These are phyloP conservation scores for Mortierella antarctica DNA, from an alignment of 192 early-diverging fungal species.

Conservation along the genomic window DNA sequence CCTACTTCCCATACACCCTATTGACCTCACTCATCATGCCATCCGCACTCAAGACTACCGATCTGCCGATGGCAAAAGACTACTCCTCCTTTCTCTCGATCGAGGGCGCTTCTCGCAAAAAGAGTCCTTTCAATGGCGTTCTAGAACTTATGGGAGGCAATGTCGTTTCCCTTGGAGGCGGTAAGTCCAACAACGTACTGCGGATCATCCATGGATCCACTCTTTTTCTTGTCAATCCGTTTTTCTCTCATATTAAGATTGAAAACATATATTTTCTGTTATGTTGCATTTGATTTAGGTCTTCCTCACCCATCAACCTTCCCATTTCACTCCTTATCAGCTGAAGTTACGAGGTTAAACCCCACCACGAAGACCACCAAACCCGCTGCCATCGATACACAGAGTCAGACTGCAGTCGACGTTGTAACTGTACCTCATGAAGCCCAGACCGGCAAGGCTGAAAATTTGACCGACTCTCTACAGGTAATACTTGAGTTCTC, in stretches of 20 bases:
- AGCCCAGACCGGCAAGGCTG: conserved; percentile 31
- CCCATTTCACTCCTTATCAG: conserved; percentile 61
- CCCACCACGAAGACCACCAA: not conserved
- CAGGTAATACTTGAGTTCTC: conserved; percentile 29
- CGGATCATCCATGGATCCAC: too few species aligned
- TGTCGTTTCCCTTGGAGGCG: conserved; percentile 73
- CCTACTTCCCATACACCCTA: too few species aligned
- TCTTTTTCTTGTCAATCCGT: not conserved
- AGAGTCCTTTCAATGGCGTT: conserved; percentile 55
- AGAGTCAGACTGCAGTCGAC: conserved; percentile 15
- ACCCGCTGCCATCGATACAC: too few species aligned
- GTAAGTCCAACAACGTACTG: conserved; percentile 2
- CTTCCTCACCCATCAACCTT: conserved; percentile 75
- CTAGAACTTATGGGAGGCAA: conserved; percentile 48
- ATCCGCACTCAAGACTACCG: too few species aligned
- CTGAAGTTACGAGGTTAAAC: conserved; percentile 53
- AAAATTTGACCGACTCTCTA: conserved; percentile 36
- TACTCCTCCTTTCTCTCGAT: conserved; percentile 43
- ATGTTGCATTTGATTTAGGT: conserved; percentile 22
- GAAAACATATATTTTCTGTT: too few species aligned
- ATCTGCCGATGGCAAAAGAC: conserved; percentile 48
- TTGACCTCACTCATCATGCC: too few species aligned
- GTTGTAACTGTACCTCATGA: conserved; percentile 60
- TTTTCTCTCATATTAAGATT: too few species aligned
- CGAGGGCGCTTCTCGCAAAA: conserved; percentile 49